Percentiles rank a stretch among this genome's conserved stretches.
Conservation (phyloP, 1,284 basidiomycete genomes). For the Puccinia polysora region DNA sequence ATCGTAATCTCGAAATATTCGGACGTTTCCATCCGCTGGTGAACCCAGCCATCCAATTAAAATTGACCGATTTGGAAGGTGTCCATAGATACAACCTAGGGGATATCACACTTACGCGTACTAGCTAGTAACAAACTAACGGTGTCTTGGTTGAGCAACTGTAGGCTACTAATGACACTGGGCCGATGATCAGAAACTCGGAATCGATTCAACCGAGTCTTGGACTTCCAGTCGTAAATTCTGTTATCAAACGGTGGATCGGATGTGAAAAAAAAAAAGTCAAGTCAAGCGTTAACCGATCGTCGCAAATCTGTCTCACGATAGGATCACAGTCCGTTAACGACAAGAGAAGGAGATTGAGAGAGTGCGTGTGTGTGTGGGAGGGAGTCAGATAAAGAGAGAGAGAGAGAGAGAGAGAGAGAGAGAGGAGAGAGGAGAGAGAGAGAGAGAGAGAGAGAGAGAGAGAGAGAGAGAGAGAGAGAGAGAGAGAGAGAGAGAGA, state of each 20-base stretch:
- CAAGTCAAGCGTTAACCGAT: background rate
- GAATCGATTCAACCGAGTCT: conserved; percentile 35
- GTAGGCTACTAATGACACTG: conserved; percentile 29
- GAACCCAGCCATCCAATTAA: too few relatives aligned
- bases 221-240: conserved; percentile 31
- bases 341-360: too few relatives aligned
- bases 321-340: too few relatives aligned
- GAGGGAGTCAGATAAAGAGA: too few relatives aligned
- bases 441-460: too few relatives aligned
- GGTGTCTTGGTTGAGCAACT: conserved; percentile 41
- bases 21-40: conserved; percentile 34
- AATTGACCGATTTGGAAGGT: background rate
- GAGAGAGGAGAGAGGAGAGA: too few relatives aligned
- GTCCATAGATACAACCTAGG: background rate
- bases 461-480: too few relatives aligned
- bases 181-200: conserved; percentile 10
- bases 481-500: background rate
- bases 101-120: conserved; percentile 16
- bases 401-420: too few relatives aligned
- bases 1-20: conserved; percentile 38
- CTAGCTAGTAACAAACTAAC: conserved; percentile 26
- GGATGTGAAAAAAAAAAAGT: background rate
- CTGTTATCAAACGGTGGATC: background rate
- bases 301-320: too few relatives aligned
- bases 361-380: too few relatives aligned